Conservation (phyloP, 371 early-diverging fungal genomes). For the Apophysomyces ossiformis region DNA sequence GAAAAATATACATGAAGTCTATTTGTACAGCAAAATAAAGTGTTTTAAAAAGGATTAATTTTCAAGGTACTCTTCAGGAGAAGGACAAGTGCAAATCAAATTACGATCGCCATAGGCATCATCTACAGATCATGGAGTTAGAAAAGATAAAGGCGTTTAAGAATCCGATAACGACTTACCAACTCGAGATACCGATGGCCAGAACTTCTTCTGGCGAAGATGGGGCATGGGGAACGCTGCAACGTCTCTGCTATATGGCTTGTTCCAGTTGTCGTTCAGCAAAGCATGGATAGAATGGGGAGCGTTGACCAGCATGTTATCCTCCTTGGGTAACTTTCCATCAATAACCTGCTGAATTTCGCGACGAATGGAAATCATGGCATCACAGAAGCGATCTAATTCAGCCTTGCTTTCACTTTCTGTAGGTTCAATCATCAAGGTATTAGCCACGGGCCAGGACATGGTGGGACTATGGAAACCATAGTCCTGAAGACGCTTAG, state of each 20-base stretch:
- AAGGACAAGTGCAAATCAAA: constrained; percentile 91
- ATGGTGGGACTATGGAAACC: constrained; percentile 98
- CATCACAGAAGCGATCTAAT: constrained; percentile 96
- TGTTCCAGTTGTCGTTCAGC: constrained; percentile 80
- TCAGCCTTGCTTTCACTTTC: constrained; percentile 93
- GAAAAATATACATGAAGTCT: not conserved
- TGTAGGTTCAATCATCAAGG: constrained; percentile 99
- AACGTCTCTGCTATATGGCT: constrained; percentile 81
- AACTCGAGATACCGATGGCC: constrained; percentile 90
- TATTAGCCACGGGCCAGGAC: constrained; percentile 98
- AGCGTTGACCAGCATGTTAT: constrained; percentile 87
- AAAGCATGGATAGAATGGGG: constrained; percentile 88
- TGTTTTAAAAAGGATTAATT: not conserved
- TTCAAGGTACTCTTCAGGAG: constrained; percentile 57
- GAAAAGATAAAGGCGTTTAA: not conserved
- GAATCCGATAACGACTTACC: constrained; percentile 15
- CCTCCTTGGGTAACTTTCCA: constrained; percentile 78
- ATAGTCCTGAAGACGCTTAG: constrained; percentile 98
- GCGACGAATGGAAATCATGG: constrained; percentile 91
- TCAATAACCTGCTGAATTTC: constrained; percentile 90
- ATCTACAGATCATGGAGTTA: constrained; percentile 47
- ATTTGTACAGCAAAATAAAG: not conserved
- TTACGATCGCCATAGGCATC: constrained; percentile 95
- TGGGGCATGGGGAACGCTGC: constrained; percentile 92
- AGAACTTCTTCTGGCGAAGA: constrained; percentile 90